Evolutionary conservation across 2,329 filamentous ascomycete genomes (phyloP), one percentile per base, ranked within the genome.

Genomic region (Dothistroma pini): DNA sequence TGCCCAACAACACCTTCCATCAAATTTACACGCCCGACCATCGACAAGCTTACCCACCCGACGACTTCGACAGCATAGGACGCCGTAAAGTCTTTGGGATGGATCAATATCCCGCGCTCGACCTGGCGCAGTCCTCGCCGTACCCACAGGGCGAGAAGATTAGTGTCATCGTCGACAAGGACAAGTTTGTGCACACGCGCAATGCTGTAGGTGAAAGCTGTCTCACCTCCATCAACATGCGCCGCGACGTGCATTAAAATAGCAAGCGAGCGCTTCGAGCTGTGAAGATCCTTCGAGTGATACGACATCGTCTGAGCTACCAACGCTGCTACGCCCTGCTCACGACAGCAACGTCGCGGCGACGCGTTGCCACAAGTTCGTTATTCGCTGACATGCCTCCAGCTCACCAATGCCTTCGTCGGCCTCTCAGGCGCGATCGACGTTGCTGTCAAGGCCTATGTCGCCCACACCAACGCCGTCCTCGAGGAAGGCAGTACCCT

Each of bases 391-490:
- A 53, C 51, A 53, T 53, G 51, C 19, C 21, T 54, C 21, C 14
- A 44, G 90, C 86, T 93, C 67, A 85, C 90, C 69, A 83, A 89
- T 71, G 86, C 90, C 59, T 86, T 96, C 66, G 86, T 88, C 66
- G 90, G 88, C 61, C 88, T 97, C 55, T 86, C 93, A 71, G 86
- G 88, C 63, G 84, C 91, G 47, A 87, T 96, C 73, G 88, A 89
- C 72, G 88, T 87, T 61, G 88, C 96, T 70, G 88, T 90, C 66
- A 84, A 86, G 71, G 90, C 93, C 69, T 96, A 96, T 78, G 85
- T 96, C 72, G 89, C 91, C 73, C 91, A 96, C 81, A 92, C 90
- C 69, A 91, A 93, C 75, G 87, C 91, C 8, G 85, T 96, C 53
- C 84, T 96, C 29, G 87, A 87, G 29, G 70, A 70, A 31, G 57